Evolutionary conservation across 108 stramenopile genomes (phyloP).

Genomic region (Phaeodactylum tricornutum): DNA sequence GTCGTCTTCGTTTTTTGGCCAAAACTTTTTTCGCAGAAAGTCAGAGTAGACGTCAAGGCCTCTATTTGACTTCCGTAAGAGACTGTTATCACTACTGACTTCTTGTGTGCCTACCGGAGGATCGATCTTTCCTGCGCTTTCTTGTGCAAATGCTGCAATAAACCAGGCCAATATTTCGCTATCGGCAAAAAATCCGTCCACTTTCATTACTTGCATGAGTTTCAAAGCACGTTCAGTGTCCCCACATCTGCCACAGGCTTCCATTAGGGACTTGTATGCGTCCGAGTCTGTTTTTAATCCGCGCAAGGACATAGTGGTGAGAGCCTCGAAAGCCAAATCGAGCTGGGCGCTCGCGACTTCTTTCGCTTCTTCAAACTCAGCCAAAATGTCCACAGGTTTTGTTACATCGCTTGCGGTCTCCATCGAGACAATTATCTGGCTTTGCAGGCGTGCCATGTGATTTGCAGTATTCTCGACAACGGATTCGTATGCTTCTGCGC

Average conservation of each 20-base stretch:
- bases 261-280: slow-evolving; percentile 69
- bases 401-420: neutral
- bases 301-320: slow-evolving; percentile 48
- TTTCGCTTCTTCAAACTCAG: slow-evolving; percentile 58
- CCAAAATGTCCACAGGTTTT: slow-evolving; percentile 13
- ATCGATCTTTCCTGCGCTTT: slow-evolving; percentile 2
- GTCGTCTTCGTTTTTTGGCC: neutral
- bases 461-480: neutral
- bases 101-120: neutral
- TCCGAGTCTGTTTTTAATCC: slow-evolving; percentile 53
- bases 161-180: slow-evolving; percentile 56
- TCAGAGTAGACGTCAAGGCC: slow-evolving; percentile 23
- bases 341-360: slow-evolving; percentile 76
- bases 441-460: neutral
- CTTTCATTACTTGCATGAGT: slow-evolving; percentile 72
- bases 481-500: neutral
- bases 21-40: slow-evolving; percentile 17
- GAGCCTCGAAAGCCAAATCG: slow-evolving; percentile 67
- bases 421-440: neutral
- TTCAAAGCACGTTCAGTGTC: slow-evolving; percentile 57
- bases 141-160: slow-evolving; percentile 56
- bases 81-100: neutral
- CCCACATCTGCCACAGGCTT: slow-evolving; percentile 78
- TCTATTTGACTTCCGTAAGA: neutral
- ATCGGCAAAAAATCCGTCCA: slow-evolving; percentile 55